Percentiles rank a stretch among this genome's conserved stretches.
These are phyloP conservation scores for Triticum timopheevii DNA, from an alignment of 176 grass and related monocot genomes.

Conservation along the genomic window DNA sequence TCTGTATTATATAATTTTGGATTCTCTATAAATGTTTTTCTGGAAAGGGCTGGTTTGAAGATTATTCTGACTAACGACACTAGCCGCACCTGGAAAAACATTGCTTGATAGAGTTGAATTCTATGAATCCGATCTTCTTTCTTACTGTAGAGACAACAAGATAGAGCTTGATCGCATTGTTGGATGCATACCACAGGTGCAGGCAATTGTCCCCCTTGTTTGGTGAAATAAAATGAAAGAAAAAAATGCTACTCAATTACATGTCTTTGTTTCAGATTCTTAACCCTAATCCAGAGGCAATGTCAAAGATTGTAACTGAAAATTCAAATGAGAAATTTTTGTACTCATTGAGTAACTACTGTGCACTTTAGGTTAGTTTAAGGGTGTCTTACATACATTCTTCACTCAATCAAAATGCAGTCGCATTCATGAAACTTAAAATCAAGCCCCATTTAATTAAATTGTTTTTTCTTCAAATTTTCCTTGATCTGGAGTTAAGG, in stretches of 20 bases:
- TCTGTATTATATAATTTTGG: no score
- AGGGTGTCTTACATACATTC: conserved; percentile 67
- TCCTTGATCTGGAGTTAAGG: no score
- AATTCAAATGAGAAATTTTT: conserved; percentile 97
- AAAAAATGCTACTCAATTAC: no score
- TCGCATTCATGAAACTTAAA: no score
- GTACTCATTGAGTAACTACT: conserved; percentile 93
- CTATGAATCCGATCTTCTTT: conserved; percentile 93
- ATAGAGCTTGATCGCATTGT: conserved; percentile 94
- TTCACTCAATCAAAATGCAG: not conserved
- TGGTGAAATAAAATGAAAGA: no score
- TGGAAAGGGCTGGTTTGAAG: no score
- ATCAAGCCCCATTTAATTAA: no score
- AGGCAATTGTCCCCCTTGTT: no score
- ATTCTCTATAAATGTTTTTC: no score
- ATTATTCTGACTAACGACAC: no score
- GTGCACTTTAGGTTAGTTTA: conserved; percentile 92
- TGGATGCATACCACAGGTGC: conserved; percentile 73
- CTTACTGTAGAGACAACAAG: conserved; percentile 86
- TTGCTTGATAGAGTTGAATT: conserved; percentile 87
- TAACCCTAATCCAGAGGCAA: conserved; percentile 94
- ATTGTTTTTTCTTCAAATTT: no score
- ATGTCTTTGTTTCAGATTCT: conserved; percentile 9
- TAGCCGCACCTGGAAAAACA: conserved; percentile 47
- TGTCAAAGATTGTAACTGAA: conserved; percentile 96